phyloP scores from a whole-genome alignment of 352 stramenopile species.

The Phytophthora europaea region DNA sequence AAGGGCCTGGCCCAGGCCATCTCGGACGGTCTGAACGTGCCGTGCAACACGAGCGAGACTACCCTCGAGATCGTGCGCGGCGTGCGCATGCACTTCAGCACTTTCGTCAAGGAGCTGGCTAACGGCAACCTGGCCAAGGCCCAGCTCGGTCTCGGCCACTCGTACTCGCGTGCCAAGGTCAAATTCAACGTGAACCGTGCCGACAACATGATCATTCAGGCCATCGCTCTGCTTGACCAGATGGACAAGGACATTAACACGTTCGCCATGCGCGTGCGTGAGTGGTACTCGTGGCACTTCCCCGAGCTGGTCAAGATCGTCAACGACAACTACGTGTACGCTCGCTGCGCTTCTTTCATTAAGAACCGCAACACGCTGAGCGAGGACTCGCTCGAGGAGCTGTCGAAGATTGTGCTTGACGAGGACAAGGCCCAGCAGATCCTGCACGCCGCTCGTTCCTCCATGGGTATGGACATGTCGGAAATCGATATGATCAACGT shows the following conservation, averaged over 20 bases:
- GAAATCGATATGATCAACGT: conserved; percentile 99
- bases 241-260: conserved; percentile 99
- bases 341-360: conserved; percentile 97
- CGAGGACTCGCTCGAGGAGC: conserved; percentile 84
- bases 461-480: conserved; percentile 99
- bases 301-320: conserved; percentile 99
- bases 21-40: conserved; percentile 94
- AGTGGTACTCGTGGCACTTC: conserved; percentile 99
- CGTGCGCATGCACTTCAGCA: conserved; percentile 97
- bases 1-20: conserved; percentile 96
- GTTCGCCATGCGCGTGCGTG: conserved; percentile 99
- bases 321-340: conserved; percentile 99
- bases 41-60: conserved; percentile 98
- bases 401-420: conserved; percentile 97
- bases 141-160: conserved; percentile 99
- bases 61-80: conserved; percentile 97
- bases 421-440: conserved; percentile 97
- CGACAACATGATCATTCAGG: conserved; percentile 99
- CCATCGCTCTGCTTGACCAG: conserved; percentile 99
- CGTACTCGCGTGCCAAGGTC: conserved; percentile 98
- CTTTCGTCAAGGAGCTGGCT: conserved; percentile 98
- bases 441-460: conserved; percentile 94
- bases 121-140: conserved; percentile 97
- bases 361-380: conserved; percentile 91
- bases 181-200: conserved; percentile 99